Evolutionary conservation across 1,139 yeast genomes (phyloP).

Genomic region (Yamadazyma triangularis): DNA sequence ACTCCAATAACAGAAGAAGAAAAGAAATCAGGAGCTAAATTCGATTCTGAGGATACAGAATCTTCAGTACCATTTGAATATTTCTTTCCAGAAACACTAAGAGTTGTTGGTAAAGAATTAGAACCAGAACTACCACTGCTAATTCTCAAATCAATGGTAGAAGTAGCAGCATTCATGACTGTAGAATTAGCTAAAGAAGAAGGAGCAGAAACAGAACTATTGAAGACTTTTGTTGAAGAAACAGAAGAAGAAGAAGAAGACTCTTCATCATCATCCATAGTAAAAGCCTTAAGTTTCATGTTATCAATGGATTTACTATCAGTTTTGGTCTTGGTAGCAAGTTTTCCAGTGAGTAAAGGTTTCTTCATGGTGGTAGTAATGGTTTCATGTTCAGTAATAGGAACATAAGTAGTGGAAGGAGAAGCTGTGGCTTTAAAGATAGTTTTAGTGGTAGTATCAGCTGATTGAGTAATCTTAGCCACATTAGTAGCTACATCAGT

Average conservation of each 20-base stretch:
- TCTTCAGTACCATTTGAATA: conserved; percentile 7
- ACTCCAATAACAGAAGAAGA: conserved; percentile 1
- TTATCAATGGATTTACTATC: conserved; percentile 6
- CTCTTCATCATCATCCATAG: background rate
- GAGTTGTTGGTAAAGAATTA: conserved; percentile 1
- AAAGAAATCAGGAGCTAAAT: background rate
- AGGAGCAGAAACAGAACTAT: background rate
- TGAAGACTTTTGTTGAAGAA: background rate
- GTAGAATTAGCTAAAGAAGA: conserved; percentile 1
- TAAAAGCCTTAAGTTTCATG: background rate
- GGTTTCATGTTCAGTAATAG: conserved; percentile 15
- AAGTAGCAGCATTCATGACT: conserved; percentile 3
- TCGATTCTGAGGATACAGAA: conserved; percentile 1
- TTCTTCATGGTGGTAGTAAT: conserved; percentile 16
- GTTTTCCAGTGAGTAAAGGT: conserved; percentile 20
- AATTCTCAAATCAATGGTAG: conserved; percentile 17
- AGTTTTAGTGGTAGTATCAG: conserved; percentile 24
- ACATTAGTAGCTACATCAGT: conserved; percentile 13
- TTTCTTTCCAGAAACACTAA: conserved; percentile 3
- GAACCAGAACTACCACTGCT: conserved; percentile 7
- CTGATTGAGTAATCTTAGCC: conserved; percentile 12
- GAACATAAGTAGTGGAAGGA: conserved; percentile 13
- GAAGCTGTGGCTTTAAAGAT: conserved; percentile 21
- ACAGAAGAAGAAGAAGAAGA: background rate
- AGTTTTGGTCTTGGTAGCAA: conserved; percentile 9